Evolutionary conservation across 2,329 filamentous ascomycete species (phyloP).

Genomic region (Arthrinium puccinioides): DNA sequence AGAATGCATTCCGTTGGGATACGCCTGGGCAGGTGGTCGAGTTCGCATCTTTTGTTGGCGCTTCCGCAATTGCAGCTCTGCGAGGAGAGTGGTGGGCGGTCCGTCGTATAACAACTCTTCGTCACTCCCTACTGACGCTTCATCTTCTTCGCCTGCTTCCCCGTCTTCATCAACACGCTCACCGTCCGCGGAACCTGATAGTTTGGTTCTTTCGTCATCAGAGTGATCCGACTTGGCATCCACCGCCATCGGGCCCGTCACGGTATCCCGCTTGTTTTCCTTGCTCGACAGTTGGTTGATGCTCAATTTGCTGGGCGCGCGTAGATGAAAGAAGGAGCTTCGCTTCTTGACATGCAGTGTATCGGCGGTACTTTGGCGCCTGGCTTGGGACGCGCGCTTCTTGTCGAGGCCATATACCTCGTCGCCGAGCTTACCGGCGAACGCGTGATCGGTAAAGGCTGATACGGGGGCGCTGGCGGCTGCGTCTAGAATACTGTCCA

Average conservation of each 20-base stretch:
- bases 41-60: conserved; percentile 78
- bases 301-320: conserved; percentile 29
- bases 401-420: conserved; percentile 65
- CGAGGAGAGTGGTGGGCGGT: conserved; percentile 81
- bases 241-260: too few species aligned
- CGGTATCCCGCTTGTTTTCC: conserved; percentile 13
- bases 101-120: conserved; percentile 53
- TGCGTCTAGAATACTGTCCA: conserved; percentile 88
- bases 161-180: conserved; percentile 20
- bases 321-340: conserved; percentile 41
- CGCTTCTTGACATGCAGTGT: conserved; percentile 32
- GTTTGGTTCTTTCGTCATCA: conserved; percentile 17
- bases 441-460: conserved; percentile 86
- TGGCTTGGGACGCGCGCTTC: conserved; percentile 36
- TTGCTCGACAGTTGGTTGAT: conserved; percentile 14
- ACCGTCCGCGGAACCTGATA: conserved; percentile 19
- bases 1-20: conserved; percentile 76
- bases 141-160: conserved; percentile 35
- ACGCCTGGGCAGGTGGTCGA: conserved; percentile 53
- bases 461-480: conserved; percentile 81
- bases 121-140: conserved; percentile 37
- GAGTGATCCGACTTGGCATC: conserved; percentile 6
- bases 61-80: conserved; percentile 87
- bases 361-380: conserved; percentile 15
- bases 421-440: conserved; percentile 65